Conservation (phyloP, 2,329 filamentous ascomycete species). For the Venturia pyrina region DNA sequence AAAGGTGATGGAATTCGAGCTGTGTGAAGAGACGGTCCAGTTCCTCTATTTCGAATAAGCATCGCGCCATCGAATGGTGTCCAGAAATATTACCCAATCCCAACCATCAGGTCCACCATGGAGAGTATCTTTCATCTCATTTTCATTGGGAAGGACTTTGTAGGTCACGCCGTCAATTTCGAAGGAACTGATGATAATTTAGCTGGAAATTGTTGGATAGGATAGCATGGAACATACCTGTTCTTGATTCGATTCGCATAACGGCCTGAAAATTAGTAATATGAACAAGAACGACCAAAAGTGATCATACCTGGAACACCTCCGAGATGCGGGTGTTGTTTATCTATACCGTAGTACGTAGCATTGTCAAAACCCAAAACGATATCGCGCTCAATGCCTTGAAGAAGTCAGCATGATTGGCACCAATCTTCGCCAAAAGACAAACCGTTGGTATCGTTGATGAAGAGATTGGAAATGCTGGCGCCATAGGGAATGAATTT, state of each 20-base stretch:
- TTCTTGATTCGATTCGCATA: conserved; percentile 79
- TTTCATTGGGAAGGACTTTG: conserved; percentile 51
- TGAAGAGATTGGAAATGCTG: conserved; percentile 59
- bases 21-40: conserved; percentile 64
- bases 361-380: conserved; percentile 70
- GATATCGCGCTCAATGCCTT: conserved; percentile 51
- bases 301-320: conserved; percentile 43
- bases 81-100: conserved; percentile 42
- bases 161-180: conserved; percentile 53
- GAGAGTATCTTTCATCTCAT: conserved; percentile 47
- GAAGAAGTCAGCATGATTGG: background rate
- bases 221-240: conserved; percentile 2
- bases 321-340: conserved; percentile 60
- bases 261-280: conserved; percentile 30
- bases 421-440: background rate
- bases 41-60: conserved; percentile 40
- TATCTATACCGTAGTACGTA: conserved; percentile 55
- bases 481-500: conserved; percentile 67
- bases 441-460: conserved; percentile 55
- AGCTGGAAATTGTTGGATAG: background rate
- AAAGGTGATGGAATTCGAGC: conserved; percentile 61
- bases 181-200: conserved; percentile 46
- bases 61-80: background rate
- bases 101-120: conserved; percentile 63
- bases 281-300: conserved; percentile 29